These are phyloP conservation scores for Sporothrix variecibatus DNA, from an alignment of 2,329 filamentous ascomycete species.

Conservation along the genomic window DNA sequence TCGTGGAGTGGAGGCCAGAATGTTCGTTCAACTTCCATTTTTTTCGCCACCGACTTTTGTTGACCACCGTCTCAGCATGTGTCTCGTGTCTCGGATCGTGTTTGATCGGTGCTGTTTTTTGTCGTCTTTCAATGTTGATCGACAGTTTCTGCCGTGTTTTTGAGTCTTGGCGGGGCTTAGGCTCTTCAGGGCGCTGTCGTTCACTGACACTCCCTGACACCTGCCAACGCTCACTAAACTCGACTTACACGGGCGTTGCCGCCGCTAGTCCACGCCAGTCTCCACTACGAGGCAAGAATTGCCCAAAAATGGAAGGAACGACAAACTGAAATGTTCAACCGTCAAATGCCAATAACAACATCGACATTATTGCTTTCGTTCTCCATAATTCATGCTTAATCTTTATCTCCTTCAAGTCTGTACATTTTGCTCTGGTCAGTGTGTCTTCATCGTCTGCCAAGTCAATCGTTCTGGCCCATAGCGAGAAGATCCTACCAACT, in stretches of 20 bases:
- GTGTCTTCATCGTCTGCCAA: background rate
- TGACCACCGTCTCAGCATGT: constrained; percentile 26
- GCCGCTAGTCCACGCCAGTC: background rate
- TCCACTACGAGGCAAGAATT: background rate
- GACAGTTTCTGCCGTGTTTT: background rate
- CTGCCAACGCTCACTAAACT: background rate
- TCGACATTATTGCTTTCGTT: background rate
- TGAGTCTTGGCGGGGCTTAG: constrained; percentile 1
- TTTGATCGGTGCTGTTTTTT: constrained; percentile 27
- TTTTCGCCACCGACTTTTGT: background rate
- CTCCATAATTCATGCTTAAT: background rate
- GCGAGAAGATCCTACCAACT: background rate
- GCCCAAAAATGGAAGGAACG: background rate
- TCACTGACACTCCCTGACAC: background rate
- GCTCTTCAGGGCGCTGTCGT: background rate
- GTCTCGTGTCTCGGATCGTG: constrained; percentile 29
- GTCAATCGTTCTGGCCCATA: constrained; percentile 3
- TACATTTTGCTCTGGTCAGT: background rate
- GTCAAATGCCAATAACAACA: background rate
- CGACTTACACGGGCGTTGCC: constrained; percentile 5
- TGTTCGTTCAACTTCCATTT: background rate
- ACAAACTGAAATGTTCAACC: background rate
- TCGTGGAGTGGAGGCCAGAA: background rate
- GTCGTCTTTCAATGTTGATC: background rate
- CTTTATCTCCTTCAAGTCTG: background rate